phyloP scores from a whole-genome alignment of 75 land plant genomes.

The Larix kaempferi region DNA sequence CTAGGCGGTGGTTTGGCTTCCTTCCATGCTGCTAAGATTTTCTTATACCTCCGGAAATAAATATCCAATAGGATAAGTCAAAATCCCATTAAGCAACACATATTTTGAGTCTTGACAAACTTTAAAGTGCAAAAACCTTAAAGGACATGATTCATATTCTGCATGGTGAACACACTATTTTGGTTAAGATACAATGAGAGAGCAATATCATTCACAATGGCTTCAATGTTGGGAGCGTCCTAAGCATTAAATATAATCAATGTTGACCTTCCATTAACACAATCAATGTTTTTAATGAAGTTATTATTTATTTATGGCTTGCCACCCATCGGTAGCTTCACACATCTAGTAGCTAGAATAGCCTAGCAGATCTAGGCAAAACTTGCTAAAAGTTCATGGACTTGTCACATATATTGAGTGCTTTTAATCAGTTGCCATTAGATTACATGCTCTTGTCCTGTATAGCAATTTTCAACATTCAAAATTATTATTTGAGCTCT shows the following conservation, averaged over 20 bases:
- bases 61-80: background rate
- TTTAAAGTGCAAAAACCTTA: background rate
- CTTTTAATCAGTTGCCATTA: no score
- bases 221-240: background rate
- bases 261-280: no score
- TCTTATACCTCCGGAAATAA: conserved; percentile 59
- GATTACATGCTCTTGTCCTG: no score
- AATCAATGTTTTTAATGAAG: no score
- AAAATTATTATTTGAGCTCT: no score
- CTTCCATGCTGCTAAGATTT: conserved; percentile 78
- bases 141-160: background rate
- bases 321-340: no score
- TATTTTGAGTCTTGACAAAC: background rate
- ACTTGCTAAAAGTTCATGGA: background rate
- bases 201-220: background rate
- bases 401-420: background rate
- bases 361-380: background rate
- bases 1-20: conserved; percentile 53
- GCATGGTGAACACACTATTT: background rate
- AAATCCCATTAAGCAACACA: background rate
- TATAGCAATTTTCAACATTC: no score
- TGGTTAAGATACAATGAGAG: background rate
- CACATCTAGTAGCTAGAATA: background rate
- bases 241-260: background rate
- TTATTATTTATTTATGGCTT: no score